phyloP scores from a whole-genome alignment of 2,329 filamentous ascomycete species.

The Penicillium expansum region DNA sequence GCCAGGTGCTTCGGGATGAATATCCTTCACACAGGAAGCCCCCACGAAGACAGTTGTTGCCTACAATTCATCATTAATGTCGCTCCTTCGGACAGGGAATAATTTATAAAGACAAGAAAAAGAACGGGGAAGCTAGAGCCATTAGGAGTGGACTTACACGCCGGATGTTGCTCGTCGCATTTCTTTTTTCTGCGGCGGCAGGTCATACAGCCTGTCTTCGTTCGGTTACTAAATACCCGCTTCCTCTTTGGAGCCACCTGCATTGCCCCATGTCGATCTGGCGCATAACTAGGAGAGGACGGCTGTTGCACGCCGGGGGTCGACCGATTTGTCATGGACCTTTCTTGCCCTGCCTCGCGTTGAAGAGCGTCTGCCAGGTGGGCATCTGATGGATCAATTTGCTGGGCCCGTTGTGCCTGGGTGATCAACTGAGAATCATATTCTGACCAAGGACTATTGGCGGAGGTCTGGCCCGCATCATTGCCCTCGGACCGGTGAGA shows the following conservation, averaged over 20 bases:
- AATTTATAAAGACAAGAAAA: conserved; percentile 6
- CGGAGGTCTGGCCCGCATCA: conserved; percentile 30
- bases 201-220: conserved; percentile 92
- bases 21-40: conserved; percentile 92
- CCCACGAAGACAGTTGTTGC: conserved; percentile 85
- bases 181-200: conserved; percentile 95
- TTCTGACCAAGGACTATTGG: conserved; percentile 37
- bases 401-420: conserved; percentile 48
- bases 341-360: conserved; percentile 46
- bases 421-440: conserved; percentile 43
- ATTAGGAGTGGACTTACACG: conserved; percentile 62
- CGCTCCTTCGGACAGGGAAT: conserved; percentile 7
- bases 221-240: conserved; percentile 79
- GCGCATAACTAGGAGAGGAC: conserved; percentile 31
- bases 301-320: conserved; percentile 36
- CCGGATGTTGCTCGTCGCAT: conserved; percentile 89
- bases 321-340: conserved; percentile 33
- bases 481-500: conserved; percentile 29
- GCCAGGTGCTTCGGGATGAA: conserved; percentile 72
- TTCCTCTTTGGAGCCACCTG: conserved; percentile 48
- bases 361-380: conserved; percentile 53
- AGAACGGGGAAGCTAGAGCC: neutral
- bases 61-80: conserved; percentile 44
- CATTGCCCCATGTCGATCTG: conserved; percentile 36
- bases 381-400: conserved; percentile 49